Evolutionary conservation across 2,329 filamentous ascomycete genomes (phyloP), one percentile per base, ranked within the genome.

Genomic region (Cladobotryum mycophilum): DNA sequence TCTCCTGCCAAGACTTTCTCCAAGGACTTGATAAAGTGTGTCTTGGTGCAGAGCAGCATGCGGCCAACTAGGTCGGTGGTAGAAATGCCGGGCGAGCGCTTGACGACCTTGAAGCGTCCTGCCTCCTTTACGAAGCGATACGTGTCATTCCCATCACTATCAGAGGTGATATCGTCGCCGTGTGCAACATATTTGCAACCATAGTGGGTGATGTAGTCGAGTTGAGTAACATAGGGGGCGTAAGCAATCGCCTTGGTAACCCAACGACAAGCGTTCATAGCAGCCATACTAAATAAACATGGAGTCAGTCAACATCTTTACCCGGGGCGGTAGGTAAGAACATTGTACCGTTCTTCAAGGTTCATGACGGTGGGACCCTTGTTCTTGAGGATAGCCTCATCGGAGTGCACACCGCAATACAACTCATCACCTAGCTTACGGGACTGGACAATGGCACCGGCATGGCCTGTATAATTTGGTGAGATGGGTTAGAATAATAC

Each of bases 311-410:
- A 58, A 12, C n/a, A 8, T 5, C 0, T 5, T 25, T 25, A 30
- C 30, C 42, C 58, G 54, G 48, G 38, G 41, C 47, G 47, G 6
- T n/a, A 17, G 34, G 1, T 17, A 17, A 15, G 20, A 1, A 11
- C 49, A 56, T 64, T 64, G 64, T 72, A 81, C 85, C 92, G 85
- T 79, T 99, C 93, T 59, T 85, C 79, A 51, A 97, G 76, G 51
- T 82, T 92, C 93, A 99, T 99, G 60, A 99, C 93, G 1, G 92
- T 96, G 1, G 93, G 93, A 6, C 93, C 93, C 73, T 99, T 99
- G 76, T 99, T 96, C 65, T 91, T 88, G 59, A 96, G 77, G 62
- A 99, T 99, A 47, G 88, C 86, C 70, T 96, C 89, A 67, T 99
- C 93, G 3, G 89, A 95, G 73, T 99, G 93, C 47, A 99, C 86